A percentile compares a stretch with the other conserved stretches of the same genome.
Conservation (phyloP, 148 eudicot genomes). For the Heliosperma pusillum region DNA sequence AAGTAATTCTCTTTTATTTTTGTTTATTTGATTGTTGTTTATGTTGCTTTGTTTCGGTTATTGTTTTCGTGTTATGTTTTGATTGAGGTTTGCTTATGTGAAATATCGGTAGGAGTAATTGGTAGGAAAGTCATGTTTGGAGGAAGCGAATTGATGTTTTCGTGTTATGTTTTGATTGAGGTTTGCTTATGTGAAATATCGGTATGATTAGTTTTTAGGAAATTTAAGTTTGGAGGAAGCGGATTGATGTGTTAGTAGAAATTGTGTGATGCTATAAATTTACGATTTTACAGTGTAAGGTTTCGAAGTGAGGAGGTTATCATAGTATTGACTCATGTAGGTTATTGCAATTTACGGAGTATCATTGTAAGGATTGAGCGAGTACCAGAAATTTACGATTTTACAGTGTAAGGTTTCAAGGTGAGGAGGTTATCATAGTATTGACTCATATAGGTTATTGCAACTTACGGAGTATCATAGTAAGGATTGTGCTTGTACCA, state of each 20-base stretch:
- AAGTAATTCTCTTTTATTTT: slow-evolving; percentile 36
- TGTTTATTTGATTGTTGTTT: not conserved
- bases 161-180: not conserved
- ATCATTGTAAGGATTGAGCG: too few relatives aligned
- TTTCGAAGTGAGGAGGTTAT: too few relatives aligned
- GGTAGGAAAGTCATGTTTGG: not conserved
- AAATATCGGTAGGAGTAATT: not conserved
- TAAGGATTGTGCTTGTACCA: too few relatives aligned
- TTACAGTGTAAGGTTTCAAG: too few relatives aligned
- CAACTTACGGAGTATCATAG: too few relatives aligned
- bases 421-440: too few relatives aligned
- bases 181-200: not conserved
- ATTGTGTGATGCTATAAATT: too few relatives aligned
- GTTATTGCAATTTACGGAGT: too few relatives aligned
- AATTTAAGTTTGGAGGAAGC: not conserved
- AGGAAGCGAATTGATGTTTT: not conserved
- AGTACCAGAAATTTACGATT: too few relatives aligned
- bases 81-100: not conserved
- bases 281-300: too few relatives aligned
- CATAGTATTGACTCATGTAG: too few relatives aligned
- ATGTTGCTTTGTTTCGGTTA: not conserved
- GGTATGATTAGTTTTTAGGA: not conserved
- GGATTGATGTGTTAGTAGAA: not conserved
- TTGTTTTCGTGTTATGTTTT: not conserved
- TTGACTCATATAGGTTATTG: too few relatives aligned